Conservation (phyloP, 768 basidiomycete species). For the Pleurotus salmoneostramineus region DNA sequence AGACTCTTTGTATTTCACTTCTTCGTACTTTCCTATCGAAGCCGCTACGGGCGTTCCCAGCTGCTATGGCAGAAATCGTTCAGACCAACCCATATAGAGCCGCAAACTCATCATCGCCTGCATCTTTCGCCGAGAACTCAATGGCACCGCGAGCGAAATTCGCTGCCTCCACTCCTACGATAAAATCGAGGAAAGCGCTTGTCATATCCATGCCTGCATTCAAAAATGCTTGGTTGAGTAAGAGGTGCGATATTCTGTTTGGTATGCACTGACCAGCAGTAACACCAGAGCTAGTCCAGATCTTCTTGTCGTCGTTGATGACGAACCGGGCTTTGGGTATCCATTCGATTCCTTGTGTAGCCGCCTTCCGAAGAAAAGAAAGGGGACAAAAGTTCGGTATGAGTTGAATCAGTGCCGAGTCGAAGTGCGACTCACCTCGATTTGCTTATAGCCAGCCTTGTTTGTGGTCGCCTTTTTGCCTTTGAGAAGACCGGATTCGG, state of each 20-base stretch:
- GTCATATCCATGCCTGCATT: constrained; percentile 19
- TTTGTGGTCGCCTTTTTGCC: constrained; percentile 33
- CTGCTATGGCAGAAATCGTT: no score
- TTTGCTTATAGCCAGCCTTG: constrained; percentile 23
- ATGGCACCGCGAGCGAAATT: constrained; percentile 13
- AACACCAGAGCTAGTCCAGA: constrained; percentile 34
- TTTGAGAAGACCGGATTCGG: constrained; percentile 25
- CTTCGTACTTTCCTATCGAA: no score
- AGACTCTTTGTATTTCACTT: no score
- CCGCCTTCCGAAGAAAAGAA: constrained; percentile 15
- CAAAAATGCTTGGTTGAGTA: no score
- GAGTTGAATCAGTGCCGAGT: neutral
- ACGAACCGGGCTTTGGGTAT: constrained; percentile 34
- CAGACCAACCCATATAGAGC: no score
- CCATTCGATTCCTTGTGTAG: constrained; percentile 23
- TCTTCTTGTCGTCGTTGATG: constrained; percentile 27
- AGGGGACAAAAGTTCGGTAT: no score
- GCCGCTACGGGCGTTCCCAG: no score
- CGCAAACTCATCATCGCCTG: constrained; percentile 24
- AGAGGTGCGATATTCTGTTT: no score
- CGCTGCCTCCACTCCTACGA: constrained; percentile 19
- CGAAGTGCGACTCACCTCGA: constrained; percentile 16
- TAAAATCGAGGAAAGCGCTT: constrained; percentile 26
- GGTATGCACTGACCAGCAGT: constrained; percentile 24
- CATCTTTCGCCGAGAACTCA: constrained; percentile 16